Conservation (phyloP, 1,284 basidiomycete genomes). For the Tylopilus sp. region DNA sequence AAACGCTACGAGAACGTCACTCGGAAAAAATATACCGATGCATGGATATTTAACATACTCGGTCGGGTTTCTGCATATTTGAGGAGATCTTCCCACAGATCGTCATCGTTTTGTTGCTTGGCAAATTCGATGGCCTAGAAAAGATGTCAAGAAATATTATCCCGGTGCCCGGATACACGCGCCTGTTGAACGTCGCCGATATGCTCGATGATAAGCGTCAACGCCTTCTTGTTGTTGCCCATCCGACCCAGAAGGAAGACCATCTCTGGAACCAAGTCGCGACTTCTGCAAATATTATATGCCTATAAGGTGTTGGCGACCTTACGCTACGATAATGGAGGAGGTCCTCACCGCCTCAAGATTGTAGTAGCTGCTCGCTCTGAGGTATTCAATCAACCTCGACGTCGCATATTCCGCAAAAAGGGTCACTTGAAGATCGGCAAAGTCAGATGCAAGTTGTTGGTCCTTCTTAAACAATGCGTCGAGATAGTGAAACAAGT, state of each 20-base stretch:
- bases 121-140: slow-evolving; percentile 93
- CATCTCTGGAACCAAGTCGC: slow-evolving; percentile 92
- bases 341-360: slow-evolving; percentile 64
- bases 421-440: slow-evolving; percentile 84
- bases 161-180: slow-evolving; percentile 20
- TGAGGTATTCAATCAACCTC: slow-evolving; percentile 84
- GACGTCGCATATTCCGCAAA: slow-evolving; percentile 84
- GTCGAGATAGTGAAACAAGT: slow-evolving; percentile 91
- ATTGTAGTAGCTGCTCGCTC: slow-evolving; percentile 88
- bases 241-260: slow-evolving; percentile 96
- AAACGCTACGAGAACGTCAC: slow-evolving; percentile 54
- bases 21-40: background rate
- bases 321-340: background rate
- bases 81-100: slow-evolving; percentile 96
- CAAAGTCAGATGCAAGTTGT: slow-evolving; percentile 73
- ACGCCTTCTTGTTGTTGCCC: slow-evolving; percentile 93
- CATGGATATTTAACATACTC: slow-evolving; percentile 39
- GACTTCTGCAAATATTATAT: slow-evolving; percentile 79
- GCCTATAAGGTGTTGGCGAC: slow-evolving; percentile 48
- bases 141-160: background rate
- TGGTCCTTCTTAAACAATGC: slow-evolving; percentile 86
- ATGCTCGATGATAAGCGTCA: slow-evolving; percentile 93
- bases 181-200: slow-evolving; percentile 88
- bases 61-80: slow-evolving; percentile 92
- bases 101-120: slow-evolving; percentile 94